Percentiles rank a stretch among this genome's conserved stretches.
Conservation (phyloP, 768 basidiomycete genomes). For the Podaxis sp. region DNA sequence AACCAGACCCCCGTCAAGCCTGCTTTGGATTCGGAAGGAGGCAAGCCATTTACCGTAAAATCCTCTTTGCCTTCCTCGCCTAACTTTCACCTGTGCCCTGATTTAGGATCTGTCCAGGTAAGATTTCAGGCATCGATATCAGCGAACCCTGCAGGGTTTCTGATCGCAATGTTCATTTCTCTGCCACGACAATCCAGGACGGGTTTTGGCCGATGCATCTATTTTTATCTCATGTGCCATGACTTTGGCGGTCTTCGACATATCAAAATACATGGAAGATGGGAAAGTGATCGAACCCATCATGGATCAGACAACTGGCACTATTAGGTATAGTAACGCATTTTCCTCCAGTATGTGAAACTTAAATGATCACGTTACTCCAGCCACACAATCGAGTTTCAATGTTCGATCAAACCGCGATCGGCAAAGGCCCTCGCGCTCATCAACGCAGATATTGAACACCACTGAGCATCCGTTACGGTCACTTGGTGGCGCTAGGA, state of each 20-base stretch:
- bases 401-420: conserved; percentile 39
- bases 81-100: neutral
- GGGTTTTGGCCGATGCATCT: conserved; percentile 40
- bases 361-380: neutral
- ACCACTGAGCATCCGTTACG: neutral
- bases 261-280: conserved; percentile 28
- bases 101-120: conserved; percentile 35
- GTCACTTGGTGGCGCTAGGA: neutral
- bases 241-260: conserved; percentile 41
- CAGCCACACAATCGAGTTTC: conserved; percentile 42
- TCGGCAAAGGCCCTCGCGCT: conserved; percentile 37
- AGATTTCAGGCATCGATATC: neutral
- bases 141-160: conserved; percentile 11
- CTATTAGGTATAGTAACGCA: conserved; percentile 36
- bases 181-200: conserved; percentile 23
- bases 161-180: neutral
- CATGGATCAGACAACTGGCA: conserved; percentile 41
- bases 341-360: neutral
- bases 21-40: neutral
- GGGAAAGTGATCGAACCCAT: conserved; percentile 30
- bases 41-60: neutral
- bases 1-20: neutral
- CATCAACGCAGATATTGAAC: conserved; percentile 21
- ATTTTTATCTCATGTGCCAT: conserved; percentile 39
- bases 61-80: neutral